These are phyloP conservation scores for Chrysophaeum taylorii DNA, from an alignment of 352 stramenopile species.

Conservation along the genomic window DNA sequence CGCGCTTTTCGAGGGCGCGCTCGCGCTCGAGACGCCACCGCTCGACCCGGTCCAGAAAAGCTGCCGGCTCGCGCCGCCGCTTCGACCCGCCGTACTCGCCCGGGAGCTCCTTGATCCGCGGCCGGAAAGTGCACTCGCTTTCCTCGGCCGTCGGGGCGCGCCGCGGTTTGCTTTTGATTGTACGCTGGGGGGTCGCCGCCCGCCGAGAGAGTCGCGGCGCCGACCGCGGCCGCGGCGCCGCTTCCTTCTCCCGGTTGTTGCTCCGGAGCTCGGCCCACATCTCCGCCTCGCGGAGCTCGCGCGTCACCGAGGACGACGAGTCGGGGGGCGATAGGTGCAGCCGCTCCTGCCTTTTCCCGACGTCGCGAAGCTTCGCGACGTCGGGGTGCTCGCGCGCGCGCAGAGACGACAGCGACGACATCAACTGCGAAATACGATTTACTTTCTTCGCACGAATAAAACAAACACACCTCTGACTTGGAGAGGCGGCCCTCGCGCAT, in stretches of 20 bases:
- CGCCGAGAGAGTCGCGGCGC: not conserved
- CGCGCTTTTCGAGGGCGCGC: not conserved
- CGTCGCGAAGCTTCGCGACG: conserved; percentile 1
- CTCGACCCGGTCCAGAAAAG: conserved; percentile 15
- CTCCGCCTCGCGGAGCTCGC: conserved; percentile 21
- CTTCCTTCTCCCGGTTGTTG: too few species aligned
- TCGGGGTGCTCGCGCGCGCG: too few species aligned
- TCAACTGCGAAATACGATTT: too few species aligned
- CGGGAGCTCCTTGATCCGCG: conserved; percentile 23
- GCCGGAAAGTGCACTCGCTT: conserved; percentile 28
- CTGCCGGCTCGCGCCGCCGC: not conserved
- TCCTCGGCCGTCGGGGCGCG: not conserved
- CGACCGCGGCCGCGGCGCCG: not conserved
- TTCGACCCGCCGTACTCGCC: conserved; percentile 12
- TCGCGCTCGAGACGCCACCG: conserved; percentile 13
- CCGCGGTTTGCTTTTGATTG: not conserved
- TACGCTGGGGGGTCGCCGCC: not conserved
- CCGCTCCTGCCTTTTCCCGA: too few species aligned
- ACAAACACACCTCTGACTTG: too few species aligned
- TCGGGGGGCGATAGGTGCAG: too few species aligned
- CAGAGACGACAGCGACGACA: conserved; percentile 12
- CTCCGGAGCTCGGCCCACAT: conserved; percentile 11
- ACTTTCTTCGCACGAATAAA: too few species aligned
- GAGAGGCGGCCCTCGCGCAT: conserved; percentile 10
- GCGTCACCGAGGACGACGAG: conserved; percentile 14